phyloP scores from a whole-genome alignment of 495 filamentous ascomycete genomes.

The Durotheca rogersii region DNA sequence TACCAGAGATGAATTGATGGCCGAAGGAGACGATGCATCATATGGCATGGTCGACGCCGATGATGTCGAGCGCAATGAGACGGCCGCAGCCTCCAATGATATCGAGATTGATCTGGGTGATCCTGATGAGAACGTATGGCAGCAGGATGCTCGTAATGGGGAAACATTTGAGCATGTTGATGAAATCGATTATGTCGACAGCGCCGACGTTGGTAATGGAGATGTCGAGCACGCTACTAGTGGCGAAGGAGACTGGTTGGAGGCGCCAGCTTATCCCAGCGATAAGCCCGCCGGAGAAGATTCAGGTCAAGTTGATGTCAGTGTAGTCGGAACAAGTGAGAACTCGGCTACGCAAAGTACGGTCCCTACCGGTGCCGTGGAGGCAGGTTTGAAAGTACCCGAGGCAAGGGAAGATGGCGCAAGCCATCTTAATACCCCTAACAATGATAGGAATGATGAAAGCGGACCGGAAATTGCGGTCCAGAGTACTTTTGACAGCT shows the following conservation, averaged over 20 bases:
- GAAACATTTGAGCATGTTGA: conserved; percentile 31
- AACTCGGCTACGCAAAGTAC: not conserved
- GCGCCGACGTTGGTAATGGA: conserved; percentile 15
- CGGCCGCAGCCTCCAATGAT: conserved; percentile 23
- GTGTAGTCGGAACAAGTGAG: not conserved
- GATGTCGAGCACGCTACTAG: conserved; percentile 8
- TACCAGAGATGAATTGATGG: conserved; percentile 49
- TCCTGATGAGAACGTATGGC: conserved; percentile 22
- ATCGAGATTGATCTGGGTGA: conserved; percentile 34
- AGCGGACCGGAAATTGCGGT: not conserved
- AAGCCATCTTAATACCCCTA: not conserved
- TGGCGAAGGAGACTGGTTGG: conserved; percentile 33
- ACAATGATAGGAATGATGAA: not conserved
- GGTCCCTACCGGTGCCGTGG: not conserved
- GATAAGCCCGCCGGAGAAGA: conserved; percentile 7
- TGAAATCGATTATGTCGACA: conserved; percentile 33
- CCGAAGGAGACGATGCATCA: conserved; percentile 44
- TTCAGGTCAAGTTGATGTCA: conserved; percentile 1
- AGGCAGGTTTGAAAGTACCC: conserved; percentile 1
- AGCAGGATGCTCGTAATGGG: conserved; percentile 25
- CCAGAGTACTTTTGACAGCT: not conserved
- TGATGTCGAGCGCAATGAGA: conserved; percentile 36
- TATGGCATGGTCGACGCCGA: conserved; percentile 45
- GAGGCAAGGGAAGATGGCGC: not conserved
- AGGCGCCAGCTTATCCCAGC: conserved; percentile 15